Evolutionary conservation across 2,329 filamentous ascomycete genomes (phyloP), one percentile per base, ranked within the genome.

Genomic region (Arthrobotrys sinensis): DNA sequence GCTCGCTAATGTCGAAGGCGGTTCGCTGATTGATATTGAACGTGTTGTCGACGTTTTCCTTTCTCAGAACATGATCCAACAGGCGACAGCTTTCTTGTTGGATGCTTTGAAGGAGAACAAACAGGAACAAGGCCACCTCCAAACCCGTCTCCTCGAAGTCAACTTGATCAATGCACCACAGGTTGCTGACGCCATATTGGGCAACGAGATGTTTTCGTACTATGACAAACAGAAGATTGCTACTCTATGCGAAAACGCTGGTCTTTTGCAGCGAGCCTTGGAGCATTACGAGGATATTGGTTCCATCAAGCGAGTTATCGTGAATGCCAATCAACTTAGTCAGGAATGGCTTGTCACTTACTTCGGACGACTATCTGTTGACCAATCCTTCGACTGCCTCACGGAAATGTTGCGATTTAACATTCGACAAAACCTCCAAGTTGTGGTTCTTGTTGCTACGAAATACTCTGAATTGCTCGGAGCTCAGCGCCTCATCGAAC

Each of bases 31-130:
- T 81, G 96, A 98, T 82, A 90, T 98, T 72, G 93, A 97, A 83
- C 93, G 95, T 55, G 94, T 97, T 24, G 93, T 97, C 60, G 96
- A 99, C 84, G 94, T 99, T 76, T 99, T 99, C 91, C 92, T 97
- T 85, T 94, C 94, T 8, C 96, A 99, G 85, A 94, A 94, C 82
- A 96, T 98, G 94, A 90, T 98, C 62, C 96, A 98, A 84, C 94
- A 97, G 85, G 95, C 95, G 6, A 99, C 96, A 1, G 94, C 95
- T n/a, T 99, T 99, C 89, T 86, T 99, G 64, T 89, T 99, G 28
- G 96, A 99, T 85, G 95, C 94, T 1, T 89, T 99, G 38, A 96
- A 97, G 85, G 93, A 96, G 81, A 97, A 99, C 86, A 92, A 91
- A 82, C 94, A 94, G 0, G 96, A 99, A 85, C 94, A 99, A 83